phyloP scores from a whole-genome alignment of 805 yeast genomes.

The Suhomyces sp. region DNA sequence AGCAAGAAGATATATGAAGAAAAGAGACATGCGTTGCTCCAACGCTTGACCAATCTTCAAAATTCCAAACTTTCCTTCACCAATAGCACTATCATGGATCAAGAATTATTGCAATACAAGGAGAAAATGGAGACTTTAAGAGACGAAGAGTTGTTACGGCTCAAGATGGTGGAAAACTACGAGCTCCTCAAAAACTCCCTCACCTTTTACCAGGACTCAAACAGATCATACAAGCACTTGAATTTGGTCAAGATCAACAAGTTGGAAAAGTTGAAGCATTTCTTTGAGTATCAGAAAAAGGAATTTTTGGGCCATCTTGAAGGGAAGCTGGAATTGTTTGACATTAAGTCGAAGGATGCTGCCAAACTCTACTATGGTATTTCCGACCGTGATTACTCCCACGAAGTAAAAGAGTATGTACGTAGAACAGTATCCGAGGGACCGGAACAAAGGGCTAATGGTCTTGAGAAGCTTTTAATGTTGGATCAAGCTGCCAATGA shows the following conservation, averaged over 20 bases:
- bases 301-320: slow-evolving; percentile 21
- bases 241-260: slow-evolving; percentile 30
- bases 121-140: slow-evolving; percentile 19
- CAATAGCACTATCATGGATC: slow-evolving; percentile 22
- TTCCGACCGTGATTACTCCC: slow-evolving; percentile 26
- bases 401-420: slow-evolving; percentile 30
- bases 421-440: slow-evolving; percentile 12
- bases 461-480: neutral
- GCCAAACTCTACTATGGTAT: slow-evolving; percentile 24
- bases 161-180: slow-evolving; percentile 31
- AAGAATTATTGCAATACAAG: slow-evolving; percentile 23
- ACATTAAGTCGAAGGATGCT: slow-evolving; percentile 25
- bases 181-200: slow-evolving; percentile 30
- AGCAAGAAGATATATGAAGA: slow-evolving; percentile 18
- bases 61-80: slow-evolving; percentile 24
- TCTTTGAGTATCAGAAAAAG: slow-evolving; percentile 36
- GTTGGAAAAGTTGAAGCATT: slow-evolving; percentile 36
- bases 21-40: slow-evolving; percentile 23
- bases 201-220: slow-evolving; percentile 36
- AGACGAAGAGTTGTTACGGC: slow-evolving; percentile 33
- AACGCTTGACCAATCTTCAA: slow-evolving; percentile 23
- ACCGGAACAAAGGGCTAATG: neutral
- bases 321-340: slow-evolving; percentile 16
- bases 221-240: slow-evolving; percentile 31
- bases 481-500: neutral